Base-by-base conservation (phyloP, 495 filamentous ascomycete species). In the Neurospora sp. region DNA sequence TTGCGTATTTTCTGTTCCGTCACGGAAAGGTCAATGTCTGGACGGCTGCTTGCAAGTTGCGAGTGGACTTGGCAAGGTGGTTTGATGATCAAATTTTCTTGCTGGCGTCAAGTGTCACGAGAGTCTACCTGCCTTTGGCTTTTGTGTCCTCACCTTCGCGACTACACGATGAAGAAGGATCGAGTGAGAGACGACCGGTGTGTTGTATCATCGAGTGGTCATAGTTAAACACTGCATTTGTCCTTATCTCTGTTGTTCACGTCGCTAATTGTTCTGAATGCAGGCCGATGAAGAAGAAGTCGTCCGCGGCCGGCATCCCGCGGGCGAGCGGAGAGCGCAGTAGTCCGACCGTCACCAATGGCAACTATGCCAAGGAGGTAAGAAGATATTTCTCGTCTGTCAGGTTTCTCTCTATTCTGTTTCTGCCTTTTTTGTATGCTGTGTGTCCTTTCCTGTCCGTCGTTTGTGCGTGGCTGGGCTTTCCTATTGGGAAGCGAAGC, bases 221-320 rank as follows among this genome's bases (percentile, higher is more conserved):
- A 66, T 37, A 14, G 12, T 66, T 6, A 35, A 66, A 20, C 54
- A 35, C 54, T 66, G 12, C 27, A 66, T 35, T 35, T 31, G 54
- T 37, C 27, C 8, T 18, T 4, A 4, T 9, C 35, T 4, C 12
- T 37, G 14, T 72, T 70, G 39, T 72, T 76, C 71, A 74, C 74
- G 69, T 72, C 66, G 44, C 72, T 71, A 27, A 37, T 18, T 44
- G 72, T 70, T 73, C 3, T 60, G 46, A 20, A 69, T 74, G 72
- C 41, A 89, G 87, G 66, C 87, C 87, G 54, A 84, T 88, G 81
- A 89, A 89, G 81, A 88, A 85, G 80, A 88, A 86, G 80, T 83
- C 85, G 14, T 82, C 83, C 72, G 83, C 80, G 73, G 82, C 84
- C 71, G 87, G 87, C 66, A 84, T 88, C 75, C 84, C 87, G 75